Base-by-base conservation (phyloP, 2,329 filamentous ascomycete genomes). In the Chalaropsis ovoidea region DNA sequence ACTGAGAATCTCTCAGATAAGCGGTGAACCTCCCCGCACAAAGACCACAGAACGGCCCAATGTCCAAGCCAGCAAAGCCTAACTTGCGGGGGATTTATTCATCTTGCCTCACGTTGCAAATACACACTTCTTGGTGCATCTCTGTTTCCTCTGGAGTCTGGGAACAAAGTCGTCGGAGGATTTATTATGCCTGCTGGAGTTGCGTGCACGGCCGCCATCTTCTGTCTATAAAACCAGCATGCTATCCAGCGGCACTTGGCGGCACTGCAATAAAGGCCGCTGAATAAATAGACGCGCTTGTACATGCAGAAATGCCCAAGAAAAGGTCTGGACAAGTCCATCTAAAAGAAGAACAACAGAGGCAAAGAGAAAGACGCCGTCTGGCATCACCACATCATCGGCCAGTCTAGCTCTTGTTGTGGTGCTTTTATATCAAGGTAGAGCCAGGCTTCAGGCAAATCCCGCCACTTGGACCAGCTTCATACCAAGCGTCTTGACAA, bases 211-310 rank as follows among this genome's bases (percentile, higher is more conserved):
- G 27, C 54, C 15, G 54, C 31, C 17, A 3, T 19, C 54, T 35
- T 58, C 52, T 58, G 54, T 58, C 27, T n/a, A 58, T 58, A 58
- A 58, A 35, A 58, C 54, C 27, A 39, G 27, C 27, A 58, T 58
- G n/a, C 24, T 35, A 58, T 58, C n/a, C 54, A 58, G 54, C 54
- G 54, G 54, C 52, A 58, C 52, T 58, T 58, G 52, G 52, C 52
- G 52, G 52, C 54, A 58, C 54, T 58, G 54, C n/a, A 58, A 10
- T 10, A 39, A 22, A 39, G 27, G 54, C 54, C 24, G n/a, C 8
- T 10, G 27, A 22, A 35, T 17, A 58, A 58, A 58, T 58, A 58
- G 54, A 39, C 54, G 54, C 24, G 54, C 27, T 4, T 39, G 54
- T 39, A 58, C n/a, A 58, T 58, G 54, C 24, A 58, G 13, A 58